Conservation (phyloP, 2,329 filamentous ascomycete species). For the Lasiodiplodia sp. region DNA sequence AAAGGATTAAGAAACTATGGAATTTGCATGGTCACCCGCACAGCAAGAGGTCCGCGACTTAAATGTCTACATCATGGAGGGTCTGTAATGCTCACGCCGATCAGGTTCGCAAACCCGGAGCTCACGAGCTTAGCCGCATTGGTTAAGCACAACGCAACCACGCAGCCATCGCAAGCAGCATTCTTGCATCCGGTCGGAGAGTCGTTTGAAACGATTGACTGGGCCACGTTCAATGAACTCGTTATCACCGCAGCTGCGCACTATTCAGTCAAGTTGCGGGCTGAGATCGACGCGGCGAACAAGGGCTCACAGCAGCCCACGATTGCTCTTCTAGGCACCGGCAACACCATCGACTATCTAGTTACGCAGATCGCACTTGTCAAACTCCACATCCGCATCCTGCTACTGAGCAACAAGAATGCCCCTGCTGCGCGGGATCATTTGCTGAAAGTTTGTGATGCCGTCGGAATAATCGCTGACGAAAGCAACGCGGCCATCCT, state of each 20-base stretch:
- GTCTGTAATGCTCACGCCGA: slow-evolving; percentile 12
- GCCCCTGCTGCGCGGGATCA: slow-evolving; percentile 37
- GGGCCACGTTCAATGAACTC: slow-evolving; percentile 32
- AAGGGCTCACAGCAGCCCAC: slow-evolving; percentile 38
- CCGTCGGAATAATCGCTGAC: slow-evolving; percentile 40
- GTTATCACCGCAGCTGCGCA: slow-evolving; percentile 37
- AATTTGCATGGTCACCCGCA: slow-evolving; percentile 42
- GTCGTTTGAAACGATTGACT: slow-evolving; percentile 36
- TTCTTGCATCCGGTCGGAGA: slow-evolving; percentile 37
- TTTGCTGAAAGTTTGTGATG: slow-evolving; percentile 38
- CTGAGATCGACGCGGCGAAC: slow-evolving; percentile 38
- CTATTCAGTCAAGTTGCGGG: slow-evolving; percentile 36
- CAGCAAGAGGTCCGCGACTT: slow-evolving; percentile 11
- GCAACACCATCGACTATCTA: slow-evolving; percentile 41
- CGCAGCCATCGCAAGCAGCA: slow-evolving; percentile 36
- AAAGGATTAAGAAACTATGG: slow-evolving; percentile 40
- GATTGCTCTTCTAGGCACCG: slow-evolving; percentile 39
- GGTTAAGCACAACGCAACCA: slow-evolving; percentile 37
- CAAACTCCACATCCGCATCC: slow-evolving; percentile 40
- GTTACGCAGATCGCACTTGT: slow-evolving; percentile 42
- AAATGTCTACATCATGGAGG: background rate
- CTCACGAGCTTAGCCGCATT: slow-evolving; percentile 41
- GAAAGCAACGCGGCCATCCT: slow-evolving; percentile 32
- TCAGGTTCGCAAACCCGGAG: slow-evolving; percentile 39
- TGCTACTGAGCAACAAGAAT: slow-evolving; percentile 42